Base-by-base conservation (phyloP, 345 rosid genomes). In the Melastoma malabathricum region DNA sequence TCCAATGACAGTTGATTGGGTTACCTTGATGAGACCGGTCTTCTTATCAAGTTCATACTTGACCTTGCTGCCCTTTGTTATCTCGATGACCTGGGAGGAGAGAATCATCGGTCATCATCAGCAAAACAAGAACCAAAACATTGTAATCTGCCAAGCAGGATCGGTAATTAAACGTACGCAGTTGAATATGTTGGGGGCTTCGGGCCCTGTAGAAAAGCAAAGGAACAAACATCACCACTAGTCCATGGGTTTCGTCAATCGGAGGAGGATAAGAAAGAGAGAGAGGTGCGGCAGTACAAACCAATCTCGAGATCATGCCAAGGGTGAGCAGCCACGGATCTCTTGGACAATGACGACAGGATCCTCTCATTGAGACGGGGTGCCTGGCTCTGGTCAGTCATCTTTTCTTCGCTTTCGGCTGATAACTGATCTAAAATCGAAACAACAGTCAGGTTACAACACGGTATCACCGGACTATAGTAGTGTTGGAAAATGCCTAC, bases 241-340 rank as follows among this genome's bases (percentile, higher is more conserved):
- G 43, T 1, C 22, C 43, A 23, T 3, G 14, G 12, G 12, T 34
- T 5, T 34, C 41, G 10, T 6, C 12, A 27, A 13, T 15, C 18
- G 34, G 6, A 18, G 19, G 25, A 44, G 44, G 9, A 43, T 17
- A 54, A 54, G 34, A 22, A n/a, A n/a, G 14, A 44, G 41, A 15
- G 43, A 22, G 39, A 13, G 27, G 48, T 39, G 25, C 41, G 2
- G 1, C 41, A 1, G 41, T 34, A 31, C 14, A 9, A 76, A 86
- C 97, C 98, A 59, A 90, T 81, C 71, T 90, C 98, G 66, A 90
- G 94, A 83, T 90, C 98, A 68, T 90, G 98, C 98, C 98, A 90
- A 27, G 98, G 94, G 69, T 90, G 96, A 48, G 96, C 96, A 55
- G 96, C 98, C 18, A 83, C 89, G 22, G 96, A 86, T 69, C 98